Percentiles rank a stretch among this genome's conserved stretches.
Conservation (phyloP, 805 yeast species). For the Lipomyces lipofer region DNA sequence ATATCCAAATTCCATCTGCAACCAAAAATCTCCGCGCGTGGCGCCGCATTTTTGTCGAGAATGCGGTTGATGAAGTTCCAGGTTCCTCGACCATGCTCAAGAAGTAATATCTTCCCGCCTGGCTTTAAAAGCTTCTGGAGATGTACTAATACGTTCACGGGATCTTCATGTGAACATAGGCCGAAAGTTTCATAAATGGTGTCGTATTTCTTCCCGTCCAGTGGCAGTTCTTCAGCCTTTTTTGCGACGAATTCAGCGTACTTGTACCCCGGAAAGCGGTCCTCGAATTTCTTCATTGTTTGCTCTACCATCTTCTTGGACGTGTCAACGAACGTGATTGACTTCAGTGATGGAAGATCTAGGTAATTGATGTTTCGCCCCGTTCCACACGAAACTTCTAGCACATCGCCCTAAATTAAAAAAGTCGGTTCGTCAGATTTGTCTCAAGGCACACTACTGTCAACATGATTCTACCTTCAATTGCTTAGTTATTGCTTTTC, state of each 20-base stretch:
- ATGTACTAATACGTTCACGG: conserved; percentile 74
- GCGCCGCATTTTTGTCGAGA: conserved; percentile 78
- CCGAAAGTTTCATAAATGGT: conserved; percentile 95
- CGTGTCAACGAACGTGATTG: conserved; percentile 84
- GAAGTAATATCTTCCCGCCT: conserved; percentile 80
- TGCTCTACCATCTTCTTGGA: conserved; percentile 83
- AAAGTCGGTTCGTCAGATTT: conserved; percentile 63
- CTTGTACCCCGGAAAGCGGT: conserved; percentile 62
- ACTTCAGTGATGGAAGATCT: conserved; percentile 52
- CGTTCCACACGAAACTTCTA: conserved; percentile 95
- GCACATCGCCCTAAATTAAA: conserved; percentile 79
- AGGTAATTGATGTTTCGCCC: conserved; percentile 82
- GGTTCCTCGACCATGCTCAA: conserved; percentile 91
- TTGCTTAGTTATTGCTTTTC: conserved; percentile 45
- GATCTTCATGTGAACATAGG: conserved; percentile 92
- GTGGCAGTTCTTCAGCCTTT: conserved; percentile 62
- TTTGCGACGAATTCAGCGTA: conserved; percentile 91
- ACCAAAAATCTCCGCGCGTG: conserved; percentile 89
- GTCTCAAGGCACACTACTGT: background rate
- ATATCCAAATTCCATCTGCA: conserved; percentile 97
- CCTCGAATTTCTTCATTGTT: conserved; percentile 70
- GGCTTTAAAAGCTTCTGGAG: conserved; percentile 76
- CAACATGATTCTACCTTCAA: conserved; percentile 21
- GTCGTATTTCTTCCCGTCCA: conserved; percentile 65
- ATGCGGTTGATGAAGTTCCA: conserved; percentile 76